Conservation (phyloP, 371 early-diverging fungal species). For the Smittium culicis region DNA sequence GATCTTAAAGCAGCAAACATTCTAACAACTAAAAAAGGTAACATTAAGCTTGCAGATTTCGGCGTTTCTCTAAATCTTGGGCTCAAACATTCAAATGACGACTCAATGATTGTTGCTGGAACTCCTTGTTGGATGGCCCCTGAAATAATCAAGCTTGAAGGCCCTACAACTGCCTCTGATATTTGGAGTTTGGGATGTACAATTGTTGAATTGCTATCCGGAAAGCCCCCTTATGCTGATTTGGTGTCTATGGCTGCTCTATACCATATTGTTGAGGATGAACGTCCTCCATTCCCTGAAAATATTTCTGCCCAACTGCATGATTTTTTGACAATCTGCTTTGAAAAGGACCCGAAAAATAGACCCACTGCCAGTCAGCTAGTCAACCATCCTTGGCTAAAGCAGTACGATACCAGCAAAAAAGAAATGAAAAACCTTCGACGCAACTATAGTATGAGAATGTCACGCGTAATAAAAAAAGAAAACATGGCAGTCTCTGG, state of each 20-base stretch:
- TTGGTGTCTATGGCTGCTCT: conserved; percentile 72
- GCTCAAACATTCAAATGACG: conserved; percentile 35
- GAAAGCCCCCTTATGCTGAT: conserved; percentile 73
- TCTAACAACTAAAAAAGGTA: conserved; percentile 81
- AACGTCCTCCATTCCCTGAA: conserved; percentile 70
- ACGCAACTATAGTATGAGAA: conserved; percentile 5
- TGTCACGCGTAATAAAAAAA: conserved; percentile 9
- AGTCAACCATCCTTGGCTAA: conserved; percentile 56
- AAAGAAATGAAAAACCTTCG: conserved; percentile 14
- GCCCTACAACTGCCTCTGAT: conserved; percentile 67
- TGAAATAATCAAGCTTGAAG: conserved; percentile 77
- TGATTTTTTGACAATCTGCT: conserved; percentile 61
- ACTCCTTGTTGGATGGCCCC: conserved; percentile 99
- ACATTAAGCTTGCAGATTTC: conserved; percentile 91
- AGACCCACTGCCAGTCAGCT: conserved; percentile 57
- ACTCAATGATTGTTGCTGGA: conserved; percentile 59
- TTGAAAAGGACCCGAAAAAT: conserved; percentile 55
- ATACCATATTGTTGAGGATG: conserved; percentile 82
- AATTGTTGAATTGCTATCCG: conserved; percentile 68
- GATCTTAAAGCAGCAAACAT: conserved; percentile 96
- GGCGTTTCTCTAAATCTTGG: conserved; percentile 78
- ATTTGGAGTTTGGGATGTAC: conserved; percentile 87
- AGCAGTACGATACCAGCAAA: conserved; percentile 31
- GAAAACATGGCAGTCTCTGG: neutral
- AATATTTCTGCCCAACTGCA: conserved; percentile 55